These are phyloP conservation scores for Phialophora expanda DNA, from an alignment of 2,329 filamentous ascomycete species.

Conservation along the genomic window DNA sequence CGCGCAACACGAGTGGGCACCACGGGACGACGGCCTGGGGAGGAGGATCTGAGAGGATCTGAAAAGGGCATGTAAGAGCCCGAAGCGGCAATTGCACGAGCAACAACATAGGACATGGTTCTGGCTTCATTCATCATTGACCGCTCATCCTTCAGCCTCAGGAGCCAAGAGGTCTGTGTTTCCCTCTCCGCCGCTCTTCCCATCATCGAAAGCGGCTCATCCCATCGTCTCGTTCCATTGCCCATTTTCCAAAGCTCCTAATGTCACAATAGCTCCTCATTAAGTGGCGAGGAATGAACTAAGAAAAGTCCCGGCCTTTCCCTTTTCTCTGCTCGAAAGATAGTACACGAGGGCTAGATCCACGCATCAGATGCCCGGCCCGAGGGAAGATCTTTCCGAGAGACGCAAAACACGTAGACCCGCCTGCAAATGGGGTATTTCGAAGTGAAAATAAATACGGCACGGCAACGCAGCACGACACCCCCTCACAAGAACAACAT, in stretches of 20 bases:
- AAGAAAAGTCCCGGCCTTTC: slow-evolving; percentile 15
- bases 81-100: neutral
- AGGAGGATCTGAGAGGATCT: too few relatives aligned
- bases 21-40: too few relatives aligned
- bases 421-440: slow-evolving; percentile 30
- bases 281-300: slow-evolving; percentile 20
- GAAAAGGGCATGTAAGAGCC: neutral
- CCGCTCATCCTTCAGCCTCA: slow-evolving; percentile 8
- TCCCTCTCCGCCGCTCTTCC: neutral
- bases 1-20: too few relatives aligned
- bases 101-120: neutral
- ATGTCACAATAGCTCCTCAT: slow-evolving; percentile 17
- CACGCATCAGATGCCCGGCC: slow-evolving; percentile 16
- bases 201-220: slow-evolving; percentile 3
- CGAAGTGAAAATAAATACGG: slow-evolving; percentile 11
- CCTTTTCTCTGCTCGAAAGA: slow-evolving; percentile 8
- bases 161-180: neutral
- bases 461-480: neutral
- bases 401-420: slow-evolving; percentile 8
- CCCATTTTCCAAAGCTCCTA: slow-evolving; percentile 13
- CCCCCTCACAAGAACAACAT: slow-evolving; percentile 41
- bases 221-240: slow-evolving; percentile 14
- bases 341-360: slow-evolving; percentile 16
- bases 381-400: slow-evolving; percentile 9
- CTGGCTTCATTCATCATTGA: slow-evolving; percentile 1